These are phyloP conservation scores for Camptophora hylomeconis DNA, from an alignment of 2,329 filamentous ascomycete genomes.

Conservation along the genomic window DNA sequence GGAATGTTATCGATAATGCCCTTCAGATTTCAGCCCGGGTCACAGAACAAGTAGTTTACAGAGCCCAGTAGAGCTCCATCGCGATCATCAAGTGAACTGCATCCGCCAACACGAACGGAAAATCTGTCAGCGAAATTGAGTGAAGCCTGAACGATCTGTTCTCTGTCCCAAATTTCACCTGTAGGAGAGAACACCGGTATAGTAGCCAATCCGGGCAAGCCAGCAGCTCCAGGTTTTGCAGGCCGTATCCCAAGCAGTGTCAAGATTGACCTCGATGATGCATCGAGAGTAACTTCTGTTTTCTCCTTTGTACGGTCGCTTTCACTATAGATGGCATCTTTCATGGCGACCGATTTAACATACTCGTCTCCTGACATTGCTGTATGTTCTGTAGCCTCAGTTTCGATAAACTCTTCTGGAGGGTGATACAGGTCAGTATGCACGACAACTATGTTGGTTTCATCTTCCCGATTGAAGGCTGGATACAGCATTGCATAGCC, in stretches of 20 bases:
- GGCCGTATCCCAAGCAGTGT: no score
- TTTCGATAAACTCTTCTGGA: conserved; percentile 56
- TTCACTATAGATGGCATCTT: no score
- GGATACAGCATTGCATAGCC: conserved; percentile 77
- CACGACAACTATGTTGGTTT: conserved; percentile 51
- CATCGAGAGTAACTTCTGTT: no score
- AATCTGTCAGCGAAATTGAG: conserved; percentile 1
- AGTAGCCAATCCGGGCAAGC: no score
- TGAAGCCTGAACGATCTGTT: not conserved
- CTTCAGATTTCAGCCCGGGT: no score
- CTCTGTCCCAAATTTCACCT: not conserved
- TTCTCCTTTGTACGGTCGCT: no score
- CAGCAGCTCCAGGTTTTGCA: no score
- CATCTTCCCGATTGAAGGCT: conserved; percentile 34
- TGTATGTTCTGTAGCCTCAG: no score
- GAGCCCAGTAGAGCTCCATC: not conserved
- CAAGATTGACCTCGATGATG: no score
- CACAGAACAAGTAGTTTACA: conserved; percentile 2
- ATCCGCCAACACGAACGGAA: conserved; percentile 1
- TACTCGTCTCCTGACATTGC: no score
- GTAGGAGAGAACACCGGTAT: conserved; percentile 1
- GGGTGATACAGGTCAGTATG: conserved; percentile 61
- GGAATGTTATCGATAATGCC: no score
- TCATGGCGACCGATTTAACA: no score
- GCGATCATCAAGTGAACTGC: conserved; percentile 1